Evolutionary conservation across 805 yeast species (phyloP), one percentile per base, ranked within the genome.

Genomic region (Peterozyma toletana): DNA sequence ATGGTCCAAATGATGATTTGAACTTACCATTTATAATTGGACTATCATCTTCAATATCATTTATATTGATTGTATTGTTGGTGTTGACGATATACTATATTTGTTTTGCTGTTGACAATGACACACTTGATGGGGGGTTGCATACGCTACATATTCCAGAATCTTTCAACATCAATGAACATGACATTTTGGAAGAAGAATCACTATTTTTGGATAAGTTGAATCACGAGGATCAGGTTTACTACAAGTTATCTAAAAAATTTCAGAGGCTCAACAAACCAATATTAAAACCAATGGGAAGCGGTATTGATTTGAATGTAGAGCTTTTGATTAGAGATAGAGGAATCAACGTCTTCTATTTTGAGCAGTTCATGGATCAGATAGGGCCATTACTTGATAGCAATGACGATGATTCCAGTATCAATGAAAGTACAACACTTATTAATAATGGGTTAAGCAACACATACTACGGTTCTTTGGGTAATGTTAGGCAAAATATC

Each of bases 261-360:
- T 62, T 54, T 43, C 56, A 46, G 42, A 47, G 53, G 14, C 33
- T 30, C 2, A 42, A 58, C 37, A 53, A 54, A 15, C 64, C 67
- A 3, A 33, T 42, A 5, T 52, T 62, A 30, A 50, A 48, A 30
- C 54, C 56, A 38, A 57, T 45, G 50, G 52, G 52, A 5, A 54
- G 50, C 40, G 49, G 56, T 4, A 48, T 52, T 11, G 56, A 49
- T 39, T 42, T 47, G 34, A 43, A 45, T 17, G 42, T 42, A 54
- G 59, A 40, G 50, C 44, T 64, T 34, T 47, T 58, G 38, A 60
- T 63, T 6, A 49, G 67, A 38, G 68, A 64, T 42, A 44, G 69
- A 33, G 69, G 69, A 9, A 61, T 64, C 30, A 50, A 48, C 33
- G 50, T 59, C 10, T 64, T 61, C 46, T 56, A 56, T 38, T 63